Evolutionary conservation across 2,329 filamentous ascomycete genomes (phyloP), one percentile per base, ranked within the genome.

Genomic region (Nothophaeocryptopus gaeumannii): DNA sequence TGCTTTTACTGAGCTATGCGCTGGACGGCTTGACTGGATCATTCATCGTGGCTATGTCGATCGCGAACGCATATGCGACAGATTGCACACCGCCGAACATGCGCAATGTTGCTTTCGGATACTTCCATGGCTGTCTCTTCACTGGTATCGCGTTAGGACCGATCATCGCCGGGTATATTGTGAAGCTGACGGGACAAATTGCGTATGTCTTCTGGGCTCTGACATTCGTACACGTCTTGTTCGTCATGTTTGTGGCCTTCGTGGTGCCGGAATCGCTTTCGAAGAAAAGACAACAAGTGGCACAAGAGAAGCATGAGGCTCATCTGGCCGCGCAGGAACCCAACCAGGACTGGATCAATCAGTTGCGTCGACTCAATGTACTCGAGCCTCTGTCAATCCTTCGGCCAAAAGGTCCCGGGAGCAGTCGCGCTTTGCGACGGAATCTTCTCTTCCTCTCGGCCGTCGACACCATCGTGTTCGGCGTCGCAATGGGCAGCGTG

Each of bases 91-190:
- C 86, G 3, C 88, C 90, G 0, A 85, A 87, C 29, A 82, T 82
- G 63, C 83, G 93, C 14, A 88, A 86, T 52, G 86, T 95, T 7
- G 82, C 84, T 4, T 93, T 97, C 67, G 91, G 89, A 5, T 92
- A 91, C 66, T 85, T 97, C 61, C 89, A 97, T 62, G 90, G 89
- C 9, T 90, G 86, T 59, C 76, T 99, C 8, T 97, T 96, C 68
- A 79, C 81, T 1, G 93, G 93, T n/a, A 82, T 97, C 39, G 92
- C 93, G 0, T 71, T 92, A 30, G 93, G 93, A 0, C 93, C 93
- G 7, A 77, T 95, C 2, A 64, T 95, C 15, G 86, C 90, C 0
- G 91, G 87, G 2, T 85, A 88, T 59, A 75, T 96, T 37, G 85
- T 96, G 62, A 81, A 87, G 61, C 79, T 77, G 67, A 91, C 88